These are phyloP conservation scores for Penicillium cinerascens DNA, from an alignment of 495 filamentous ascomycete species.

Conservation along the genomic window DNA sequence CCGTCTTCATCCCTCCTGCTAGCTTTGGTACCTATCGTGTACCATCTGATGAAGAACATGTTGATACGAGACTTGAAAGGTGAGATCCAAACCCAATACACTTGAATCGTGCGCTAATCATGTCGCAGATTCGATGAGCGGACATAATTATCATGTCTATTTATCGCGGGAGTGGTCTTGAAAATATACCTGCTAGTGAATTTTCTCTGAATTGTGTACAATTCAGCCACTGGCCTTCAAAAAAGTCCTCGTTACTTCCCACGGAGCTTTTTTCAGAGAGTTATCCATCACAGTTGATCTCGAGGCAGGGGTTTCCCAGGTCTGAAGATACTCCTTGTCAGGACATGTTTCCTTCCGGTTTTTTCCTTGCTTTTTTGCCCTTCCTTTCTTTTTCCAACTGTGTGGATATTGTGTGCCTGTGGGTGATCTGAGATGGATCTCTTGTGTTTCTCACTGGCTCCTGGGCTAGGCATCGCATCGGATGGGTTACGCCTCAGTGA, in stretches of 20 bases:
- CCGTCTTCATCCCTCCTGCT: background rate
- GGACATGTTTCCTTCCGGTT: conserved; percentile 2
- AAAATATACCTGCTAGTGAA: background rate
- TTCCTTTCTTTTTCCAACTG: background rate
- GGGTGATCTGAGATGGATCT: background rate
- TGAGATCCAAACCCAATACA: background rate
- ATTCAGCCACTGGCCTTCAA: conserved; percentile 7
- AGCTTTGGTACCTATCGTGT: background rate
- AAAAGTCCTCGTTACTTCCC: background rate
- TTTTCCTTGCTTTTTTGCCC: background rate
- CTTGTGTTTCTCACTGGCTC: background rate
- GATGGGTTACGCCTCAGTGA: background rate
- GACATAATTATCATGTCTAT: conserved; percentile 9
- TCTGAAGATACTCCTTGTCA: background rate
- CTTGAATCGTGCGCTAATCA: background rate
- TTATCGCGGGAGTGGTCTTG: conserved; percentile 1
- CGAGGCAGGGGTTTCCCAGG: background rate
- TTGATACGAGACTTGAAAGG: conserved; percentile 8
- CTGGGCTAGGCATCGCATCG: background rate
- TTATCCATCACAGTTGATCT: background rate
- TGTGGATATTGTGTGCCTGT: conserved; percentile 8
- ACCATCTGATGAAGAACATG: conserved; percentile 5
- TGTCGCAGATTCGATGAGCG: conserved; percentile 7
- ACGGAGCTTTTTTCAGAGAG: background rate
- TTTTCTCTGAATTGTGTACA: background rate